A percentile compares a stretch with the other conserved stretches of the same genome.
Evolutionary conservation across 805 yeast genomes (phyloP).

Genomic region (Candida coquimbonensis): DNA sequence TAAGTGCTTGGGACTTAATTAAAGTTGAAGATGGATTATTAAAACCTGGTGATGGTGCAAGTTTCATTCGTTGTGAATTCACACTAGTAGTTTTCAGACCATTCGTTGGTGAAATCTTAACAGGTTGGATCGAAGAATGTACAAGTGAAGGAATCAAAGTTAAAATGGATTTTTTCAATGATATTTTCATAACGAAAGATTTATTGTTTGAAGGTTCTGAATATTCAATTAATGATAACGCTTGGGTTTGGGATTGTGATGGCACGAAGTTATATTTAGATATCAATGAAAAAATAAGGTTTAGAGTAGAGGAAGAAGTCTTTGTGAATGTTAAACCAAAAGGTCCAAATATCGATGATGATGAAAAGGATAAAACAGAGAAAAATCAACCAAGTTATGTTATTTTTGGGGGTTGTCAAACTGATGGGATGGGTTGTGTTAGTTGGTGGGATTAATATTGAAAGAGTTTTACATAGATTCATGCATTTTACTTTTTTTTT

Average conservation of each 20-base stretch:
- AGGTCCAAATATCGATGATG: conserved; percentile 40
- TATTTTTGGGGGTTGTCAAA: conserved; percentile 82
- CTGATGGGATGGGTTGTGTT: conserved; percentile 94
- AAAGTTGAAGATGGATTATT: conserved; percentile 83
- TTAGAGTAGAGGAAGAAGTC: conserved; percentile 83
- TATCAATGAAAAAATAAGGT: conserved; percentile 84
- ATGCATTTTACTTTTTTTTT: background rate
- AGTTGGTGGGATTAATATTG: conserved; percentile 83
- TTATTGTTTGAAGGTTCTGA: conserved; percentile 73
- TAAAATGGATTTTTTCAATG: conserved; percentile 83
- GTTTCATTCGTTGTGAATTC: conserved; percentile 67
- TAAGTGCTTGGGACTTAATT: conserved; percentile 77
- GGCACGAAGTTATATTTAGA: conserved; percentile 78
- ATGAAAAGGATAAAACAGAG: conserved; percentile 24
- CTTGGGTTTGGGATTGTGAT: conserved; percentile 89
- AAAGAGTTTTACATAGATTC: background rate
- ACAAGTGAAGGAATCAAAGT: conserved; percentile 80
- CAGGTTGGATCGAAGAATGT: conserved; percentile 91
- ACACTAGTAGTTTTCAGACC: conserved; percentile 85
- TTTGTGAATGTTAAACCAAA: conserved; percentile 80
- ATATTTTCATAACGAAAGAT: conserved; percentile 79
- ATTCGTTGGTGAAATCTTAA: conserved; percentile 84
- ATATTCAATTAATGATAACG: conserved; percentile 68
- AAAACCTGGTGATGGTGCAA: conserved; percentile 92
- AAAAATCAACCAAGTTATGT: conserved; percentile 72